Conservation (phyloP, 331 rosid species). For the Erythrophleum ivorense region DNA sequence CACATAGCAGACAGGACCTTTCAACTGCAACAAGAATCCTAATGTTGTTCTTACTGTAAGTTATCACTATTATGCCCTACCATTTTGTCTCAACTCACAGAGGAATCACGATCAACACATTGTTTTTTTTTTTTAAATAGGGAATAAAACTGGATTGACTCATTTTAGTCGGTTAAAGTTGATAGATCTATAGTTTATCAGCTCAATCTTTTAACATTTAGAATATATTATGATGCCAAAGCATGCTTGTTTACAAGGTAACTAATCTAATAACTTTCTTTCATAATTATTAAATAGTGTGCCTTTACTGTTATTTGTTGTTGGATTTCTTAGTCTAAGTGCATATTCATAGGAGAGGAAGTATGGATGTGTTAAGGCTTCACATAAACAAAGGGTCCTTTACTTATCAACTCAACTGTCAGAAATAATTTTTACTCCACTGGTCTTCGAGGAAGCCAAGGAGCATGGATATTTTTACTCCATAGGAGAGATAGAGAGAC, state of each 20-base stretch:
- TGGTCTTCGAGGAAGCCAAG: slow-evolving; percentile 9
- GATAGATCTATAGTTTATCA: slow-evolving; percentile 13
- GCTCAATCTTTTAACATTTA: slow-evolving; percentile 31
- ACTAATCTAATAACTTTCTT: slow-evolving; percentile 19
- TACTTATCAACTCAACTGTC: slow-evolving; percentile 4
- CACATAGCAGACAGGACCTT: slow-evolving; percentile 12
- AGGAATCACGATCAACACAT: neutral
- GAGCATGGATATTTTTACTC: slow-evolving; percentile 19
- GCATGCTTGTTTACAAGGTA: slow-evolving; percentile 30
- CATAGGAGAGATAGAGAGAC: neutral
- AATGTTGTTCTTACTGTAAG: neutral
- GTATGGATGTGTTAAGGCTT: slow-evolving; percentile 1
- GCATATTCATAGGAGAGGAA: slow-evolving; percentile 22
- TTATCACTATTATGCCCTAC: slow-evolving; percentile 20
- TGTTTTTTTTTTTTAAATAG: neutral
- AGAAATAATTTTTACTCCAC: slow-evolving; percentile 17
- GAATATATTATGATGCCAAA: slow-evolving; percentile 23
- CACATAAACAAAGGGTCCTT: neutral
- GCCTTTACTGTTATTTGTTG: slow-evolving; percentile 3
- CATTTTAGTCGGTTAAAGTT: slow-evolving; percentile 20
- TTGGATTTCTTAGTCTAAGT: slow-evolving; percentile 22
- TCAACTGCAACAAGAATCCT: slow-evolving; percentile 26
- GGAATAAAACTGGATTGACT: slow-evolving; percentile 8
- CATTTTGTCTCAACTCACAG: slow-evolving; percentile 6
- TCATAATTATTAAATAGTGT: slow-evolving; percentile 11